Conservation (phyloP, 305 asterid genomes). For the Withania somnifera region DNA sequence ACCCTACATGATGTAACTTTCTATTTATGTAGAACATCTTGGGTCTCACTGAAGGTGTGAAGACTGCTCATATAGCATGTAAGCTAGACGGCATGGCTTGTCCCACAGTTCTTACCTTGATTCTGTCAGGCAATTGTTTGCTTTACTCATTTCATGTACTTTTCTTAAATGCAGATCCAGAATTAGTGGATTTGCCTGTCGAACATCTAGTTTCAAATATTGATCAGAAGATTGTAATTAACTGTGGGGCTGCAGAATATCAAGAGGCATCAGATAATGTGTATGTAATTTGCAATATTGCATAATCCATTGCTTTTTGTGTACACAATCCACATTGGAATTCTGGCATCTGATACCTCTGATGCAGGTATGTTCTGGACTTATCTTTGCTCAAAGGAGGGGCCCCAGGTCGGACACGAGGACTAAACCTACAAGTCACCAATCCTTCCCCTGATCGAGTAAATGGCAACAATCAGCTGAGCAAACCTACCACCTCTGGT, state of each 20-base stretch:
- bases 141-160: background rate
- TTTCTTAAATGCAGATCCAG: conserved; percentile 24
- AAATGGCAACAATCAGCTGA: conserved; percentile 10
- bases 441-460: conserved; percentile 16
- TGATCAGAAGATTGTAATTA: conserved; percentile 47
- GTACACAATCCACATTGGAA: background rate
- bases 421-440: conserved; percentile 25
- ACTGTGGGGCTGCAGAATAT: conserved; percentile 14
- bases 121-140: background rate
- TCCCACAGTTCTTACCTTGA: background rate
- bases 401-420: conserved; percentile 82
- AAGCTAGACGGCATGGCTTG: conserved; percentile 10
- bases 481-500: conserved; percentile 20
- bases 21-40: conserved; percentile 39
- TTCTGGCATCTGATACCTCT: conserved; percentile 1
- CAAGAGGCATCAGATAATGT: conserved; percentile 20
- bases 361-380: conserved; percentile 50
- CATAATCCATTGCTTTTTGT: background rate
- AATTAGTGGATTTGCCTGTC: conserved; percentile 32
- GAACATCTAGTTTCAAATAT: conserved; percentile 36
- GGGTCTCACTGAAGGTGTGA: conserved; percentile 35
- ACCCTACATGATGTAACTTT: background rate
- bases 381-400: conserved; percentile 56
- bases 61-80: conserved; percentile 34
- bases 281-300: conserved; percentile 30